Evolutionary conservation across 1,284 basidiomycete species (phyloP), one percentile per base, ranked within the genome.

Genomic region (Singerocomus rubriflavus): DNA sequence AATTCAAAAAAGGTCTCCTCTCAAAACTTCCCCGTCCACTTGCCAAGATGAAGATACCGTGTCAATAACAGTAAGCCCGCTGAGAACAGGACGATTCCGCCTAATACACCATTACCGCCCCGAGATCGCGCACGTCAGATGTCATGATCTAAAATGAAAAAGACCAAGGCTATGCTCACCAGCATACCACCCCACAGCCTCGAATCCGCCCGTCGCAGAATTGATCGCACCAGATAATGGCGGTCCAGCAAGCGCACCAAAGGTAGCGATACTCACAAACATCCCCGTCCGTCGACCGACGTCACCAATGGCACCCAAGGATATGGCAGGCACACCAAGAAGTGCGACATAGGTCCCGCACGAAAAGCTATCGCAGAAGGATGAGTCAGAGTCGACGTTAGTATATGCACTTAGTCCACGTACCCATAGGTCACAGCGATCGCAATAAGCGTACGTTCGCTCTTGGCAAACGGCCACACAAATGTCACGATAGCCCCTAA

Each of bases 211-310:
- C 60, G 33, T 67, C 48, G 44, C 55, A 33, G 50, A 62, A 43
- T 68, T 56, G 63, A 81, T 79, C 1, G 73, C 74, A 1, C 79
- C 79, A 1, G 74, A 73, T 51, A 81, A 74, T 2, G 79, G 78
- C n/a, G 77, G 72, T 0, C 79, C 79, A 9, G 63, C 67, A 25
- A 80, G 59, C 0, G 74, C 71, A 11, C 78, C 76, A 27, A 78
- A 41, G 1, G 77, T 71, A 12, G 76, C 57, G 45, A 84, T 68
- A 8, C 75, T 80, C 64, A 82, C 71, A 35, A 76, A 73, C 70
- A 84, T 77, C 0, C 85, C 83, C 5, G 76, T 67, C 10, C 82
- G 74, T 31, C 79, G 71, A 30, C 85, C 85, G 6, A 85, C 73
- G 57, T 85, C 82, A n/a, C 69, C 68, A 2, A 75, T 71, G 0